Evolutionary conservation across 2,329 filamentous ascomycete species (phyloP).

Genomic region (Trichocomaceae sp.): DNA sequence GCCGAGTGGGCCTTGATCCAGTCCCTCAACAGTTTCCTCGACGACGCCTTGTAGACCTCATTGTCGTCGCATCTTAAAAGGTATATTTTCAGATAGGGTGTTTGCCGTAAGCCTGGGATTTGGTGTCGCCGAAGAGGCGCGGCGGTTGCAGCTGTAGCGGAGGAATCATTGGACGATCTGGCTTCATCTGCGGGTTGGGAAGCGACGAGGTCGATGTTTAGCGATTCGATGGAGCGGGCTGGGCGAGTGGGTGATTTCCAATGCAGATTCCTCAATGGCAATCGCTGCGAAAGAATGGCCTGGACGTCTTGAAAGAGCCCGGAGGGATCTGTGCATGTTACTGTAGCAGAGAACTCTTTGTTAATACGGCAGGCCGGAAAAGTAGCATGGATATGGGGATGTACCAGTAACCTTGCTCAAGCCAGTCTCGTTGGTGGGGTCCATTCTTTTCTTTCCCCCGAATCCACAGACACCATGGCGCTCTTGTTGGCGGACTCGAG

Average conservation of each 20-base stretch:
- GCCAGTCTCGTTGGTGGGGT: constrained; percentile 45
- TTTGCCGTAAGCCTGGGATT: constrained; percentile 86
- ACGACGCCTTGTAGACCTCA: constrained; percentile 78
- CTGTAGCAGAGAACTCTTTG: constrained; percentile 41
- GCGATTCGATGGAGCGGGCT: constrained; percentile 82
- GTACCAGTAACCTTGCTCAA: constrained; percentile 69
- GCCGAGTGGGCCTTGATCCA: constrained; percentile 79
- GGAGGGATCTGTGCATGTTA: constrained; percentile 94
- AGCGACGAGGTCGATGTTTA: constrained; percentile 82
- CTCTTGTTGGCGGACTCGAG: constrained; percentile 4
- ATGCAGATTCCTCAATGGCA: constrained; percentile 85
- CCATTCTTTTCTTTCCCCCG: constrained; percentile 31
- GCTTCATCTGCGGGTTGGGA: constrained; percentile 43
- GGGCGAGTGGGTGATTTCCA: constrained; percentile 95
- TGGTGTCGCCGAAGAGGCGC: constrained; percentile 65
- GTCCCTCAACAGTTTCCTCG: constrained; percentile 72
- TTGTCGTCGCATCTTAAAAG: constrained; percentile 91
- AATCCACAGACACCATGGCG: constrained; percentile 27
- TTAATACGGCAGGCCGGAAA: neutral
- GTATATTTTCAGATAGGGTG: constrained; percentile 87
- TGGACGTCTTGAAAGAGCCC: constrained; percentile 78
- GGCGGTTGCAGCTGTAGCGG: constrained; percentile 19
- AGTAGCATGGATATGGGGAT: neutral
- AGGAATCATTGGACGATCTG: constrained; percentile 32
- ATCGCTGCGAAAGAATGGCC: constrained; percentile 66